Evolutionary conservation across 352 stramenopile genomes (phyloP).

Genomic region (Globisporangium acanthophoron): DNA sequence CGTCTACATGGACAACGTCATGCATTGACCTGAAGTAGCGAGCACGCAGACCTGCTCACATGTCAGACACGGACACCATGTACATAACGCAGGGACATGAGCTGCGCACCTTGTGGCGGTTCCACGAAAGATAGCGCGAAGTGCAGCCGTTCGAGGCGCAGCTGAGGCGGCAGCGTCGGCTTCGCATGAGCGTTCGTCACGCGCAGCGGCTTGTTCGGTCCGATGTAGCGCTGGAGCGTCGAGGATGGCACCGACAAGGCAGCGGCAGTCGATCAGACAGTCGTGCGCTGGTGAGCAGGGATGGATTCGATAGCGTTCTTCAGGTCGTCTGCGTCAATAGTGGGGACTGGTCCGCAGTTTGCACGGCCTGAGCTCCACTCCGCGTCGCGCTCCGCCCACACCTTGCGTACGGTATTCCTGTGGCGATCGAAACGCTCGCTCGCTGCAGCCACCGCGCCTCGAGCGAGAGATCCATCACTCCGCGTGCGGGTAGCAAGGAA

Average conservation of each 20-base stretch:
- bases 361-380: not conserved
- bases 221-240: not conserved
- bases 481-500: too few relatives aligned
- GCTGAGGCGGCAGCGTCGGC: not conserved
- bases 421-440: not conserved
- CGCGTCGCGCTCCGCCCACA: not conserved
- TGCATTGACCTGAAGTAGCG: not conserved
- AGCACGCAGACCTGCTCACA: not conserved
- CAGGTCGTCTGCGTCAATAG: not conserved
- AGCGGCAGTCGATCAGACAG: not conserved
- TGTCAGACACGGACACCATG: not conserved
- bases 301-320: not conserved
- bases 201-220: not conserved
- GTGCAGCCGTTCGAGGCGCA: not conserved
- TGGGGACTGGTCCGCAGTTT: not conserved
- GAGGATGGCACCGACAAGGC: not conserved
- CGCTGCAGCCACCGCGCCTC: too few relatives aligned
- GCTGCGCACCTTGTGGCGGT: not conserved
- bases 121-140: not conserved
- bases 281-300: not conserved
- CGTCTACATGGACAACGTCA: not conserved
- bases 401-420: not conserved
- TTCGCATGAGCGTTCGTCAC: not conserved
- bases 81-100: too few relatives aligned
- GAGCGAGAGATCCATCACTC: too few relatives aligned